These are phyloP conservation scores for fission yeast (Schizosaccharomyces pombe) DNA, from an alignment of 805 yeast species.

Conservation along the genomic window DNA sequence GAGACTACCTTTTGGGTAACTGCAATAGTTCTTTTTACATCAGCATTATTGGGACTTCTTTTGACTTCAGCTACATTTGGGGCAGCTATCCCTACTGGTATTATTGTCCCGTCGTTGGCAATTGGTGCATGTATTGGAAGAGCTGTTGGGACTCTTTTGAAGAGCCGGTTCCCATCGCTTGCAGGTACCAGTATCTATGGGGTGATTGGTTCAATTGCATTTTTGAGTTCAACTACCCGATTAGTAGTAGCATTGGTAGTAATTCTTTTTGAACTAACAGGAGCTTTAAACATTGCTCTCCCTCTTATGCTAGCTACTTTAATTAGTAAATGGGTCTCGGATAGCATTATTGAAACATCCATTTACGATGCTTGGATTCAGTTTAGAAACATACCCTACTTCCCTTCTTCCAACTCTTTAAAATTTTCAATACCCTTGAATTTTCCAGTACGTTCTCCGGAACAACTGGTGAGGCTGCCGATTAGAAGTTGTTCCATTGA, in stretches of 20 bases:
- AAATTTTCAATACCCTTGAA: not conserved
- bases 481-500: not conserved
- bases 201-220: conserved; percentile 86
- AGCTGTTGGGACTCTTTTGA: conserved; percentile 47
- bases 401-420: not conserved
- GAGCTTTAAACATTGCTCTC: conserved; percentile 70
- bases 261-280: conserved; percentile 88
- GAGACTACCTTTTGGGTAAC: conserved; percentile 15
- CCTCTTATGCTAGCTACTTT: conserved; percentile 95
- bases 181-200: conserved; percentile 74
- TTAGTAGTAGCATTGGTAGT: conserved; percentile 80
- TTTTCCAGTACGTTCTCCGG: not conserved
- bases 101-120: conserved; percentile 92
- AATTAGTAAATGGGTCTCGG: conserved; percentile 54
- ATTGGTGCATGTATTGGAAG: conserved; percentile 90
- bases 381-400: not conserved
- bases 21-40: conserved; percentile 16
- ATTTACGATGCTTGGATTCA: not conserved
- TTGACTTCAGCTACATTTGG: conserved; percentile 68
- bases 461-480: not conserved
- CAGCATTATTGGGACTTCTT: conserved; percentile 12
- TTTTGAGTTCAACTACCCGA: conserved; percentile 81
- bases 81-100: conserved; percentile 83
- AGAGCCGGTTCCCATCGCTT: conserved; percentile 25
- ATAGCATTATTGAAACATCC: conserved; percentile 21